Evolutionary conservation across 2,329 filamentous ascomycete genomes (phyloP), one percentile per base, ranked within the genome.

Genomic region (Blastomyces silverae): DNA sequence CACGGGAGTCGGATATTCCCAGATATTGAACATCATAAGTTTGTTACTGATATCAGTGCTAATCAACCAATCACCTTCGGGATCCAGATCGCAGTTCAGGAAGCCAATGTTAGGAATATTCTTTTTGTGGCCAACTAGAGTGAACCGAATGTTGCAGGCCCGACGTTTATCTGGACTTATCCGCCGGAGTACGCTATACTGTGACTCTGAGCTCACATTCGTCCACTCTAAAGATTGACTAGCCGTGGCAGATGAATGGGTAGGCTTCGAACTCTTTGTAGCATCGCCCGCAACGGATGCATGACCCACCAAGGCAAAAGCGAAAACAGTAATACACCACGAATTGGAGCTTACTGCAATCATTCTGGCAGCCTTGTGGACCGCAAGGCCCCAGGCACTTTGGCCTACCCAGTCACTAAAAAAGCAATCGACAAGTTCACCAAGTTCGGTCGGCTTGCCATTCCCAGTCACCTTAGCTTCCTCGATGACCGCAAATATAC

Each of bases 301-400:
- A 42, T 70, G 61, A 53, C 78, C 74, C 2, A 79, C 75, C 62
- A 88, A 77, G 0, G 83, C 85, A 69, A 85, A 85, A 17, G 84
- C 84, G 70, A 85, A 84, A 0, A 89, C 79, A 2, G 80, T 83
- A 37, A 89, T 82, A 20, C 79, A 71, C 28, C 81, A 79, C 0
- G 82, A 84, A 73, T 99, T 99, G 0, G 90, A 87, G 70, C 89
- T 90, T 50, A 95, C 88, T 0, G 93, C 94, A 67, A 99, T 89
- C 67, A 97, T 80, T 0, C 92, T 86, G n/a, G 90, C 91, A 67
- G 87, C 80, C 67, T 85, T 83, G 74, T 97, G 93, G 13, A 96
- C 83, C 8, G 91, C 89, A 59, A 96, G 77, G 0, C 93, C 94
- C 94, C 94, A 99, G 2, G 92, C 93, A 66, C 90, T 93, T 31